A percentile compares a stretch with the other conserved stretches of the same genome.
Conservation (phyloP, 1,284 basidiomycete species). For the Wallemia ichthyophaga region DNA sequence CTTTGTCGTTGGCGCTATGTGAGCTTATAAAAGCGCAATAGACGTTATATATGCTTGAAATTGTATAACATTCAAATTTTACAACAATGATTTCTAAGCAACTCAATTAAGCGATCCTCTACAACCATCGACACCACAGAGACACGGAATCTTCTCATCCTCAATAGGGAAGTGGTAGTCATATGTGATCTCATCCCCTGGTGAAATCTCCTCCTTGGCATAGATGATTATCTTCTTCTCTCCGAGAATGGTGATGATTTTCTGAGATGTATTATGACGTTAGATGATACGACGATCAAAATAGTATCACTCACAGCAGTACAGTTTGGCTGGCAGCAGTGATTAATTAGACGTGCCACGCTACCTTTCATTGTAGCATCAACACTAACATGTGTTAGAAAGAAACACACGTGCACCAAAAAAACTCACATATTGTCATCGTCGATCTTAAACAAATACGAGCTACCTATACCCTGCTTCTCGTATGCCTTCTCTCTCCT, state of each 20-base stretch:
- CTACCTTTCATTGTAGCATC: constrained; percentile 98
- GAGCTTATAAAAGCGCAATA: too few species aligned
- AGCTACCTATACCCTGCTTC: constrained; percentile 74
- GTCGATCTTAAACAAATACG: constrained; percentile 75
- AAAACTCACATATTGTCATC: constrained; percentile 35
- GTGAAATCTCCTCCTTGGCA: constrained; percentile 72
- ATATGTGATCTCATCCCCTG: constrained; percentile 82
- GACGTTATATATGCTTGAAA: too few species aligned
- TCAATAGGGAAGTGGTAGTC: constrained; percentile 83
- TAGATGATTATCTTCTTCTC: constrained; percentile 99
- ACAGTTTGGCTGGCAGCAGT: neutral
- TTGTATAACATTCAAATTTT: neutral
- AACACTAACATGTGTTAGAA: constrained; percentile 20
- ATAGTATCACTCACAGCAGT: neutral
- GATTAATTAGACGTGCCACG: constrained; percentile 37
- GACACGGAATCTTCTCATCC: constrained; percentile 66
- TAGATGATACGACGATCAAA: neutral
- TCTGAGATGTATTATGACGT: constrained; percentile 15
- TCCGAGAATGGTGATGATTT: constrained; percentile 92
- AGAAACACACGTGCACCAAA: neutral
- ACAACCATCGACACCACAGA: constrained; percentile 59
- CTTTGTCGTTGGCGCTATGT: too few species aligned
- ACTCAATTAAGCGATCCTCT: constrained; percentile 58
- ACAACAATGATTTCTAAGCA: neutral
- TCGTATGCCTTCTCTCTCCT: constrained; percentile 91